Base-by-base conservation (phyloP, 2,329 filamentous ascomycete genomes). In the Tolypocladium ovalisporum region DNA sequence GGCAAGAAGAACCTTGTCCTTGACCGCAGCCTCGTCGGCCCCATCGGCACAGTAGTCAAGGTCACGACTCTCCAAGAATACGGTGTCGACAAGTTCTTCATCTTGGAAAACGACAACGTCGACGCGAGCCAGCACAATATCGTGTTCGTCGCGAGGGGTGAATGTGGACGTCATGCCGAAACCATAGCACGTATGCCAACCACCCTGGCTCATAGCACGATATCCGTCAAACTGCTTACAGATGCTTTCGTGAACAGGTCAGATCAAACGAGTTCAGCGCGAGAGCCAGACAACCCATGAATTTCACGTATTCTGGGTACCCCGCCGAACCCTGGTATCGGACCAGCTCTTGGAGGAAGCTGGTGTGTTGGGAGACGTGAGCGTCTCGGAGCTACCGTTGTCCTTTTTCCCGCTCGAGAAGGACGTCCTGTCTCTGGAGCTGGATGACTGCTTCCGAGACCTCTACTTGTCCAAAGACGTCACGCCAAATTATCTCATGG, bases 1-100 rank as follows among this genome's bases (percentile, higher is more conserved):
- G 95, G 95, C 65, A 99, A 97, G 83, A 99, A 99, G 81, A 97
- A 97, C 68, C 79, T 99, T 60, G 89, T 99, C 55, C 87, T 99
- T 68, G 93, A 97, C 71, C 89, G 88, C 73, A 87, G 86, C 66
- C 81, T 99, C 65, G 91, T 93, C 64, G 94, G 93, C 29, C 90
- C 92, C 35, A 82, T 99, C 64, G 90, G 92, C 59, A 81, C 93
- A 59, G 87, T 99, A 64, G 90, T 96, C 75, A 97, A 97, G 72
- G 96, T 97, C 68, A 93, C 93, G 27, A 93, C 89, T 12, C 81
- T 97, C 19, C 90, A 97, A 70, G 94, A 99, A 68, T 97, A 97
- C 76, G 95, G 95, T 35, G 92, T 99, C 64, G 92, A 97, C 73
- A 96, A 96, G 73, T 90, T 97, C 64, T 99, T 97, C 78, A 88